Evolutionary conservation across 805 yeast species (phyloP), one percentile per base, ranked within the genome.

Genomic region (Ogataea parapolymorpha): DNA sequence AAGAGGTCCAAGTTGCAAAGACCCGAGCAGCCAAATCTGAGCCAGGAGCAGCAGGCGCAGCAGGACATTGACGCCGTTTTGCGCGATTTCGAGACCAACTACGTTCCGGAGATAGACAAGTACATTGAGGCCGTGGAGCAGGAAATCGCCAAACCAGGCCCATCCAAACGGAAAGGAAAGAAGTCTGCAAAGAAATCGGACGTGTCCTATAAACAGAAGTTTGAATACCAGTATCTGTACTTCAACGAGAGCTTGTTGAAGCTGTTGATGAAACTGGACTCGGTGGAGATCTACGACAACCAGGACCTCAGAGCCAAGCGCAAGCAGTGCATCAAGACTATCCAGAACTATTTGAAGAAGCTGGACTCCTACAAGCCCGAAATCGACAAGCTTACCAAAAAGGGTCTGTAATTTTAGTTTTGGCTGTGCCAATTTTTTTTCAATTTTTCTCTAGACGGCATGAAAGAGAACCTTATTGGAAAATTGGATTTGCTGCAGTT

Each of bases 161-260:
- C 25, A 13, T 17, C 44, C 26, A 39, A 42, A 22, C 42, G 36
- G 27, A 49, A 46, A 32, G 32, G 23, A 12, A 44, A 41, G 42
- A 37, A 39, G 27, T 12, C 20, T 7, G 17, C 35, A 11, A 41
- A 48, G 26, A 34, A 46, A 16, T n/a, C 11, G 8, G 37, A 26
- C 9, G 37, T 32, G 2, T 36, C 58, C 1, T 60, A 61, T 42
- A 54, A 53, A 25, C 59, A 61, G 13, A 51, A 47, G n/a, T 38
- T 57, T 23, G 41, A 46, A 43, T 82, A 77, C 58, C 73, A 75
- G 54, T 72, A 68, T 50, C 72, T 74, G 38, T 84, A 70, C 56
- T 79, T 69, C 58, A 82, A 80, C 52, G 95, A 85, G 59, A 74
- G 74, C 71, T 62, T 85, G 31, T 66, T 85, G 58, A 82, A 83